A percentile compares a stretch with the other conserved stretches of the same genome.
Conservation (phyloP, 2,329 filamentous ascomycete genomes). For the Ophiostoma populinum region DNA sequence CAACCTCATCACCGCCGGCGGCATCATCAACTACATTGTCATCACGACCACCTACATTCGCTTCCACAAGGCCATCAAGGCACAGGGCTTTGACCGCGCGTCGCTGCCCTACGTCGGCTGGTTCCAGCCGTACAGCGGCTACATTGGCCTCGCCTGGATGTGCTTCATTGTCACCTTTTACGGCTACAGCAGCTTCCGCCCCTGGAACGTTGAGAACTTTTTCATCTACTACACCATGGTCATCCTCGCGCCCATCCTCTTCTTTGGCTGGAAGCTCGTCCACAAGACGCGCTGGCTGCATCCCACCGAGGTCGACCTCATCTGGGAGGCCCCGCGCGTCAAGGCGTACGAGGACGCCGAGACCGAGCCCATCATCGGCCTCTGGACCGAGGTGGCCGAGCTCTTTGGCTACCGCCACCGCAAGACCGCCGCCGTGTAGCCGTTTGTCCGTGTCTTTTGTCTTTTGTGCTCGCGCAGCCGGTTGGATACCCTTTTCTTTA, state of each 20-base stretch:
- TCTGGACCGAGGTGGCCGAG: slow-evolving; percentile 9
- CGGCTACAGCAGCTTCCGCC: slow-evolving; percentile 34
- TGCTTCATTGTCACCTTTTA: slow-evolving; percentile 20
- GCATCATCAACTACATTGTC: slow-evolving; percentile 26
- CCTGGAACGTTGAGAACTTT: slow-evolving; percentile 30
- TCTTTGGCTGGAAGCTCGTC: slow-evolving; percentile 44
- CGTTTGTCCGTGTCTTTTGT: too few relatives aligned
- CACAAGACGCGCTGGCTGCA: slow-evolving; percentile 31
- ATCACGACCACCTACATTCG: slow-evolving; percentile 22
- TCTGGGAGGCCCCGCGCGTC: slow-evolving; percentile 13
- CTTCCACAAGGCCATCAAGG: slow-evolving; percentile 21
- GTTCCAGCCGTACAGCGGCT: slow-evolving; percentile 23
- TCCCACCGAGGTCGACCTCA: slow-evolving; percentile 12
- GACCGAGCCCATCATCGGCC: slow-evolving; percentile 7
- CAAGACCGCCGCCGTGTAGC: too few relatives aligned
- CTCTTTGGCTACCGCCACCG: neutral
- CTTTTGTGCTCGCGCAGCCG: too few relatives aligned
- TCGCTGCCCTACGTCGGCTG: slow-evolving; percentile 22
- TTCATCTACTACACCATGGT: slow-evolving; percentile 41
- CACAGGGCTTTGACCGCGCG: slow-evolving; percentile 18
- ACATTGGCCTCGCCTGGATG: slow-evolving; percentile 15
- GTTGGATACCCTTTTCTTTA: too few relatives aligned
- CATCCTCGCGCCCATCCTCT: slow-evolving; percentile 34
- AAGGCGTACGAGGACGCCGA: slow-evolving; percentile 22
- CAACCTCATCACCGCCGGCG: slow-evolving; percentile 25